These are phyloP conservation scores for Xylogone sp. DNA, from an alignment of 2,329 filamentous ascomycete species.

Conservation along the genomic window DNA sequence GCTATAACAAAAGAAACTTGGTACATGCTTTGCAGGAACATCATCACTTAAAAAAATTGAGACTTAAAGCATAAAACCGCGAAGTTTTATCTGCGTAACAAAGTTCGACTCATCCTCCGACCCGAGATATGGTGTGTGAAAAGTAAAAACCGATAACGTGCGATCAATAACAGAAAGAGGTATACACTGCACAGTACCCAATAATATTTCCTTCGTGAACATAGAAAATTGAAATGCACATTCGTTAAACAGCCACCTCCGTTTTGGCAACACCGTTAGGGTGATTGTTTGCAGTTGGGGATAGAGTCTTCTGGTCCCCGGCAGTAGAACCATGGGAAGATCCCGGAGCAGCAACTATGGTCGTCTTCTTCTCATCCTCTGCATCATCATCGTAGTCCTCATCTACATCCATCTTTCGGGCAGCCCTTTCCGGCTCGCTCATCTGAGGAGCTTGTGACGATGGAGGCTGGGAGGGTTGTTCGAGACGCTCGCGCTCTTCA, in stretches of 20 bases:
- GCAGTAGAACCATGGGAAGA: conserved; percentile 38
- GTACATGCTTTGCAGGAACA: background rate
- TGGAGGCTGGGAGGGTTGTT: conserved; percentile 33
- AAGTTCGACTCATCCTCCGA: background rate
- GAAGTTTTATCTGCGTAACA: background rate
- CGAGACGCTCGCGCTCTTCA: conserved; percentile 48
- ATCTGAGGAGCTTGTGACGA: conserved; percentile 38
- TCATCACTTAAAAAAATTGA: background rate
- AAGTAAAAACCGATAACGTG: background rate
- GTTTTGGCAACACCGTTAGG: conserved; percentile 19
- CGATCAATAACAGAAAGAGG: background rate
- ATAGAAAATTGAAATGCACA: background rate
- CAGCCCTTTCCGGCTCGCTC: conserved; percentile 77
- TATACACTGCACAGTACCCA: background rate
- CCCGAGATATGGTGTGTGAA: background rate
- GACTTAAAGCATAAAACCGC: background rate
- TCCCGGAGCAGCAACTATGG: conserved; percentile 39
- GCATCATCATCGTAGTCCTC: conserved; percentile 96
- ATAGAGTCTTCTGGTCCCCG: conserved; percentile 47
- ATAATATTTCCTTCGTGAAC: background rate
- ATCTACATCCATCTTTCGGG: conserved; percentile 93
- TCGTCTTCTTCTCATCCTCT: conserved; percentile 74
- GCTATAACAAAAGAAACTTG: background rate
- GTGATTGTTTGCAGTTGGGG: conserved; percentile 36
- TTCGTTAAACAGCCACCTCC: background rate